Evolutionary conservation across 2,329 filamentous ascomycete species (phyloP), one percentile per base, ranked within the genome.

Genomic region (Neoscytalidium dimidiatum): DNA sequence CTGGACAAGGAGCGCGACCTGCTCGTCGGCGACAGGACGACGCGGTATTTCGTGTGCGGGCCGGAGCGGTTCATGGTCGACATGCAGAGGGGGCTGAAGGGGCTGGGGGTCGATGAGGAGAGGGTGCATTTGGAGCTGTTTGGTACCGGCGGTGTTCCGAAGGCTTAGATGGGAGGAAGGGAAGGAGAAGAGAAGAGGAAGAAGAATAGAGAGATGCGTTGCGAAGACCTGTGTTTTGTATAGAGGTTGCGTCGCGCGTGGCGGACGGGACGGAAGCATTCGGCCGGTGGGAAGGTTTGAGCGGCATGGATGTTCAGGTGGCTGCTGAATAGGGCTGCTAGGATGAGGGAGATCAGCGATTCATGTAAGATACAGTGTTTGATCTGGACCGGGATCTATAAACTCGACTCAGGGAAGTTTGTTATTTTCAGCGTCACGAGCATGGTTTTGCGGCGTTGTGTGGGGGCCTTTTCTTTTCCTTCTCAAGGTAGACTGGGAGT

Each of bases 21-120:
- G n/a, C 86, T 83, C 68, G 72, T 88, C 1, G 78, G 81, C 21
- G 79, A 89, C 69, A 57, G 75, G 0, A 77, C 77, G 48, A 82
- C 91, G 0, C 81, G 88, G 71, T 94, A 92, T 75, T 93, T 86
- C 70, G 78, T 92, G 62, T 94, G 91, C 71, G 91, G 91, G 0
- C 90, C 91, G 0, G 82, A 83, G 66, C 73, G 75, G 7, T 94
- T 92, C 80, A 94, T 94, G 91, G 70, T 82, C 9, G 84, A 86
- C 41, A 79, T 85, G 23, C 80, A 85, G 68, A 75, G 77, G 7
- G 82, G 79, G 69, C 78, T 93, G 64, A 77, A 82, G 69, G 78
- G 71, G 2, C 76, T 80, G 64, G 89, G 88, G 0, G 88, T 92
- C 1, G 75, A 80, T 1, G 75, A 77, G n/a, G 82, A 82, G 31